Percentiles rank a stretch among this genome's conserved stretches.
Conservation (phyloP, 2,329 filamentous ascomycete species). For the Trichoderma oligosporum region DNA sequence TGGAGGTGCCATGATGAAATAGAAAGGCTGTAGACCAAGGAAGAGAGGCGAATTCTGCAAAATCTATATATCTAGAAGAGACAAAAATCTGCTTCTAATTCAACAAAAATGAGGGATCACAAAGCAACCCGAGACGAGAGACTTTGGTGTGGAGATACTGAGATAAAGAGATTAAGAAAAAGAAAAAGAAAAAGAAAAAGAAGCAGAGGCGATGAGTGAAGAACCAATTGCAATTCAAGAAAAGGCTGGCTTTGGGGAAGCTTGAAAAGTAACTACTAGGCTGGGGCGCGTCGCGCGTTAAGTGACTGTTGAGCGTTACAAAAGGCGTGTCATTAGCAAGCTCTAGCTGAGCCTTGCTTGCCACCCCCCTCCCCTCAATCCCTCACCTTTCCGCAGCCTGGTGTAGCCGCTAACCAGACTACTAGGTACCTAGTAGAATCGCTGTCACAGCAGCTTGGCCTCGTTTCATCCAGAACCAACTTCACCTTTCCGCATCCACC, state of each 20-base stretch:
- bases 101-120: background rate
- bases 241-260: slow-evolving; percentile 20
- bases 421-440: too few relatives aligned
- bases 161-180: background rate
- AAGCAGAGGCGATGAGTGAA: slow-evolving; percentile 15
- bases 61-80: background rate
- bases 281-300: slow-evolving; percentile 39
- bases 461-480: background rate
- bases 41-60: background rate
- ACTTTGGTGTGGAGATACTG: background rate
- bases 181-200: slow-evolving; percentile 8
- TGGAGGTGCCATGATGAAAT: slow-evolving; percentile 36
- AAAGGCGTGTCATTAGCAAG: slow-evolving; percentile 10
- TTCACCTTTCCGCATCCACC: background rate
- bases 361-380: slow-evolving; percentile 15
- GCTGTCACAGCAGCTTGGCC: slow-evolving; percentile 2
- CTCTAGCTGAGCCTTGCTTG: background rate
- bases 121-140: background rate
- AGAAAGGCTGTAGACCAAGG: background rate
- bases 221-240: background rate
- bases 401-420: slow-evolving; percentile 2
- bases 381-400: background rate
- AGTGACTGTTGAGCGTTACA: slow-evolving; percentile 28
- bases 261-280: slow-evolving; percentile 27
- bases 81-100: background rate